Percentiles rank a stretch among this genome's conserved stretches.
phyloP scores from a whole-genome alignment of 2,329 filamentous ascomycete species.

The Pseudopithomyces chartarum region DNA sequence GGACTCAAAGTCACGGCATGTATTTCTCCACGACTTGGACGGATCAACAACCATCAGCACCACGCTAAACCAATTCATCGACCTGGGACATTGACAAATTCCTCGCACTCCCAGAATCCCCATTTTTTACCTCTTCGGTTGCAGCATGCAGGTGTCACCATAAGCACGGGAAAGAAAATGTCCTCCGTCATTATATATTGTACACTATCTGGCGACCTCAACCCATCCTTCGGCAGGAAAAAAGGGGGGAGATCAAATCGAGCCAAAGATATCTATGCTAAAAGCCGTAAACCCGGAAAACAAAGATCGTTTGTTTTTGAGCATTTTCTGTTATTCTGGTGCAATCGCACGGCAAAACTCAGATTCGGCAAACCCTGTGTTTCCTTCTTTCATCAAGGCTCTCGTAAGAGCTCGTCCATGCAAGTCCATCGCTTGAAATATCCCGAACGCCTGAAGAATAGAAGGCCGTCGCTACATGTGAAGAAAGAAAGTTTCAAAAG shows the following conservation, averaged over 20 bases:
- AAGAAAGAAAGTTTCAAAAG: constrained; percentile 19
- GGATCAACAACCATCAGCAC: no score
- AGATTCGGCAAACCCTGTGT: not conserved
- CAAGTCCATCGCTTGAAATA: not conserved
- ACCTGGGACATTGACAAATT: no score
- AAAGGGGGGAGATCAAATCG: constrained; percentile 42
- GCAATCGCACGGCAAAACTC: constrained; percentile 24
- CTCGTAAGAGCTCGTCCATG: constrained; percentile 1
- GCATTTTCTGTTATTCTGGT: constrained; percentile 35
- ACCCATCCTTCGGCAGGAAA: constrained; percentile 29
- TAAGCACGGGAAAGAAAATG: no score
- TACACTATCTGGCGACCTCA: constrained; percentile 43
- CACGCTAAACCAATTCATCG: no score
- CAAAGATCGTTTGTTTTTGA: constrained; percentile 39
- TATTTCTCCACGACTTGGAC: no score
- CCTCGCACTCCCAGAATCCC: no score
- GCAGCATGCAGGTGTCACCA: no score
- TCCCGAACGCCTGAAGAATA: constrained; percentile 4
- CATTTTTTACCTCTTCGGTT: no score
- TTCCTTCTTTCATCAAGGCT: not conserved
- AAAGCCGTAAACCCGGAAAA: constrained; percentile 22
- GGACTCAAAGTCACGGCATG: no score
- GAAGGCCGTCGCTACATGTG: constrained; percentile 15
- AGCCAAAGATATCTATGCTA: constrained; percentile 18
- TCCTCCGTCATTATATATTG: constrained; percentile 25